phyloP scores from a whole-genome alignment of 2,329 filamentous ascomycete species.

The Fusarium albidum region DNA sequence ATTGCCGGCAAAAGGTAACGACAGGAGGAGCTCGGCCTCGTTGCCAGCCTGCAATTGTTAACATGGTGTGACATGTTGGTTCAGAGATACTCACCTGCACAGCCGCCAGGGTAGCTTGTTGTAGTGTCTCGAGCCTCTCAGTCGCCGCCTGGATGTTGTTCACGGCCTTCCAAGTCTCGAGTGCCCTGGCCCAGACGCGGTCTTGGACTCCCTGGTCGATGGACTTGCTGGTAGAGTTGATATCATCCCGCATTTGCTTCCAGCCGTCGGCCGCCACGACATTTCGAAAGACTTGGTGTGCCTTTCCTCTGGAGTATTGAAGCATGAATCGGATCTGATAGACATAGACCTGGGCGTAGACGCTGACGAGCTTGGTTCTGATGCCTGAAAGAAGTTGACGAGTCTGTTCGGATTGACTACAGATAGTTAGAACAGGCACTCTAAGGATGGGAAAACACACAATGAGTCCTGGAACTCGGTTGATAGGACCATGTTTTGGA shows the following conservation, averaged over 20 bases:
- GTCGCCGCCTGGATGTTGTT: background rate
- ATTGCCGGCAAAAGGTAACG: constrained; percentile 1
- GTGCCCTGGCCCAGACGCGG: background rate
- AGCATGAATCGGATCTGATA: constrained; percentile 10
- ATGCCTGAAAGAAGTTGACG: background rate
- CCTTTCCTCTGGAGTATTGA: background rate
- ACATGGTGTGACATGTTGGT: background rate
- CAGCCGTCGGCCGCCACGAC: background rate
- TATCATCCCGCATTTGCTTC: constrained; percentile 1
- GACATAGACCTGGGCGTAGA: constrained; percentile 6
- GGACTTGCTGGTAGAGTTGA: background rate
- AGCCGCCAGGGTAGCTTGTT: background rate
- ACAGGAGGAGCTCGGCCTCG: background rate
- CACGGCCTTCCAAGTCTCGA: constrained; percentile 1
- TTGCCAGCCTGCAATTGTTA: background rate
- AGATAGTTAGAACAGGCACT: background rate
- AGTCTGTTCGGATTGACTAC: background rate
- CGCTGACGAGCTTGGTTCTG: constrained; percentile 2
- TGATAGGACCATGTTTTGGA: background rate
- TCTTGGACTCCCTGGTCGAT: constrained; percentile 2
- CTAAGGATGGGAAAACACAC: no score
- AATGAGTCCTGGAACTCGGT: background rate
- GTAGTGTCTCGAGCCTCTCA: background rate
- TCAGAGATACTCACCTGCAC: background rate
- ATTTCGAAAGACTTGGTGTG: background rate